A percentile compares a stretch with the other conserved stretches of the same genome.
These are phyloP conservation scores for Colletotrichum tropicicola DNA, from an alignment of 2,329 filamentous ascomycete genomes.

Conservation along the genomic window DNA sequence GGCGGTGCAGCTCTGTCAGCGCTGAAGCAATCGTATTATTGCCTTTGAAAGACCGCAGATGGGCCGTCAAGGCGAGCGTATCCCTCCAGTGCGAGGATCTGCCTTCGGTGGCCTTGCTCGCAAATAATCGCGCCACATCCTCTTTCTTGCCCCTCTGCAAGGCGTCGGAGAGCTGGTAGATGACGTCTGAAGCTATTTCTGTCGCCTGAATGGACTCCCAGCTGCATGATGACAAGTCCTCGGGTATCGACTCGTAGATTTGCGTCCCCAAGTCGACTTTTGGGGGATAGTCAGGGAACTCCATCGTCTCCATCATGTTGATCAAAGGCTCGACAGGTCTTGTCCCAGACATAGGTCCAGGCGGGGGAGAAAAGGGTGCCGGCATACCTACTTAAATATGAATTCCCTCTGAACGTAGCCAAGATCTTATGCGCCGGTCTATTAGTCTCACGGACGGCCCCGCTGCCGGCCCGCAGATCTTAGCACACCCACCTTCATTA, in stretches of 20 bases:
- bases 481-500: neutral
- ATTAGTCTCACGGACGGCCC: neutral
- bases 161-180: neutral
- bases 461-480: neutral
- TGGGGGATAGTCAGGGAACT: constrained; percentile 12
- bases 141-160: neutral
- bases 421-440: neutral
- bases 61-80: constrained; percentile 27
- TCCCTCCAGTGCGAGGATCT: constrained; percentile 20
- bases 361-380: neutral
- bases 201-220: neutral
- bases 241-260: constrained; percentile 21
- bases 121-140: neutral
- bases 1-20: neutral
- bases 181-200: neutral
- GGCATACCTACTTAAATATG: neutral
- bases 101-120: neutral
- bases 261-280: constrained; percentile 19
- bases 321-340: neutral
- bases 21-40: neutral
- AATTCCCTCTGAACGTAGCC: neutral
- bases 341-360: neutral
- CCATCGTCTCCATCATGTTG: neutral
- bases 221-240: neutral
- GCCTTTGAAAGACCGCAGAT: constrained; percentile 25